These are phyloP conservation scores for Boletus semigastroideus DNA, from an alignment of 1,284 basidiomycete genomes.

Conservation along the genomic window DNA sequence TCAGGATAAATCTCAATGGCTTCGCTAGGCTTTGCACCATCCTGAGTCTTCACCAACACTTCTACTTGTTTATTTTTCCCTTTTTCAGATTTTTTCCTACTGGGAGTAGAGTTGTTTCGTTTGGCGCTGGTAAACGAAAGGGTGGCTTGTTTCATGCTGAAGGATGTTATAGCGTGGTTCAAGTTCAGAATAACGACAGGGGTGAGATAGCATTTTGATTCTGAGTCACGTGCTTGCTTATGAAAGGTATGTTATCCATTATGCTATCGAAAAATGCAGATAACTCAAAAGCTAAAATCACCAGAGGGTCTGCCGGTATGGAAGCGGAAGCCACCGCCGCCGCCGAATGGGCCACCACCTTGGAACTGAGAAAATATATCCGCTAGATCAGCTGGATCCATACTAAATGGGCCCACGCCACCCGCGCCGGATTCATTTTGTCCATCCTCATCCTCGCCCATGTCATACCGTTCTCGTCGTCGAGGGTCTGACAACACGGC, in stretches of 20 bases:
- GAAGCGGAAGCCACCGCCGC: conserved; percentile 24
- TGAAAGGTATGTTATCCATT: conserved; percentile 11
- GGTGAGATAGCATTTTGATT: conserved; percentile 7
- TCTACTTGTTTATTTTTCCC: conserved; percentile 9
- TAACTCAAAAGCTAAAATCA: conserved; percentile 25
- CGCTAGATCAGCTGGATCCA: conserved; percentile 52
- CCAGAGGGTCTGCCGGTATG: conserved; percentile 14
- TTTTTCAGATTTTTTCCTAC: conserved; percentile 26
- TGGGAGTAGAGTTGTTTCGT: conserved; percentile 41
- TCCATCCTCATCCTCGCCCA: conserved; percentile 76
- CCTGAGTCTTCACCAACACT: not conserved
- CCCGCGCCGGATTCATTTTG: conserved; percentile 43
- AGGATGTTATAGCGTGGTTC: not conserved
- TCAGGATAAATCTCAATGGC: conserved; percentile 20
- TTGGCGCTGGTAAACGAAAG: conserved; percentile 52
- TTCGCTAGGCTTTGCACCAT: not conserved
- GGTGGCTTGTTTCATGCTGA: conserved; percentile 45
- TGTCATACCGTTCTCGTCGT: conserved; percentile 69
- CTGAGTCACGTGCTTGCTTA: conserved; percentile 10
- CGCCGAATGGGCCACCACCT: conserved; percentile 35
- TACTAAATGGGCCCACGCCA: conserved; percentile 39
- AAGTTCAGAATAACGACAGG: conserved; percentile 19
- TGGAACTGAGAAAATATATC: conserved; percentile 67
- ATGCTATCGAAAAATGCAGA: not conserved
- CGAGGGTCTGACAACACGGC: conserved; percentile 72